Conservation (phyloP, 1,284 basidiomycete species). For the Papiliotrema flavescens region DNA sequence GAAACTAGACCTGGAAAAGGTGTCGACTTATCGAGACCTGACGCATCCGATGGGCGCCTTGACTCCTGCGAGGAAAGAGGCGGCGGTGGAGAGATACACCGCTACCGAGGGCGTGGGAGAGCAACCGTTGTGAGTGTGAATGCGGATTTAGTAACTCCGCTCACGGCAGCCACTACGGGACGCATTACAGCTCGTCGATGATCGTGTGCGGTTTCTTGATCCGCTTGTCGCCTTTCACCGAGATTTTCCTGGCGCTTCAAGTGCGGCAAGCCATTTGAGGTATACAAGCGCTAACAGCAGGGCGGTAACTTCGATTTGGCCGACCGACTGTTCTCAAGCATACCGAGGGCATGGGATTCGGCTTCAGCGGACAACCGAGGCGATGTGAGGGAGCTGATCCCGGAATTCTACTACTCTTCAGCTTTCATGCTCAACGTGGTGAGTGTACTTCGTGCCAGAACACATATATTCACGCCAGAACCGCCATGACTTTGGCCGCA, state of each 20-base stretch:
- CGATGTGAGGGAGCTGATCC: slow-evolving; percentile 90
- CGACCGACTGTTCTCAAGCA: slow-evolving; percentile 82
- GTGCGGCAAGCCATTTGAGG: slow-evolving; percentile 40
- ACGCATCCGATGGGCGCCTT: slow-evolving; percentile 89
- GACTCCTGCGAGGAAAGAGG: slow-evolving; percentile 65
- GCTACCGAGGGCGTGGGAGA: slow-evolving; percentile 77
- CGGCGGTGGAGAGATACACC: slow-evolving; percentile 69
- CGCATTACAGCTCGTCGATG: slow-evolving; percentile 95
- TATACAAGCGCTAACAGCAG: slow-evolving; percentile 39
- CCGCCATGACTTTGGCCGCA: slow-evolving; percentile 77
- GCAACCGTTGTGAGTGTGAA: slow-evolving; percentile 60
- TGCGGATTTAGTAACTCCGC: not conserved
- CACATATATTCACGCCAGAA: slow-evolving; percentile 58
- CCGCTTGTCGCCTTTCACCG: slow-evolving; percentile 80
- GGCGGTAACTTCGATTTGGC: slow-evolving; percentile 97
- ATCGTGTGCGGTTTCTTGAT: slow-evolving; percentile 95
- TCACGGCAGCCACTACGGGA: slow-evolving; percentile 65
- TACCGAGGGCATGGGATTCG: slow-evolving; percentile 75
- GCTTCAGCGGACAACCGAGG: slow-evolving; percentile 82
- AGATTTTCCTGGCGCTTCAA: slow-evolving; percentile 76
- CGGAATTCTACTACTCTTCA: slow-evolving; percentile 72
- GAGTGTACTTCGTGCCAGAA: slow-evolving; percentile 56
- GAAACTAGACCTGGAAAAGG: slow-evolving; percentile 64
- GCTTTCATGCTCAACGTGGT: slow-evolving; percentile 53
- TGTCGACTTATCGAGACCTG: slow-evolving; percentile 65